These are phyloP conservation scores for Benincasa hispida DNA, from an alignment of 306 rosid genomes.

Conservation along the genomic window DNA sequence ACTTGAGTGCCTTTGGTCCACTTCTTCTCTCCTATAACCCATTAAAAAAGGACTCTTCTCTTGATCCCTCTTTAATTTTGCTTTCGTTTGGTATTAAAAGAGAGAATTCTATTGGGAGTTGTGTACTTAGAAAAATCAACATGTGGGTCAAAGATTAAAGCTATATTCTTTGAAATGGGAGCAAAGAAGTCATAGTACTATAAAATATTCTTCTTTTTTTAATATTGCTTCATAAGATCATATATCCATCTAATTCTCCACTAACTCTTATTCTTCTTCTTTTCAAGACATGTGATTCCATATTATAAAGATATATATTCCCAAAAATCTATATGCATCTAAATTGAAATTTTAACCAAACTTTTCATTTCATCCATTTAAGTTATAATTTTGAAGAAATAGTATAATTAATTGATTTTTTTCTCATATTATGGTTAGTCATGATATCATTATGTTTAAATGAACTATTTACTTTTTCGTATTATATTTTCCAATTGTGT, in stretches of 20 bases:
- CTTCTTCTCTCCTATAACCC: neutral
- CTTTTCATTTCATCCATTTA: neutral
- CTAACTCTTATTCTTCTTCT: neutral
- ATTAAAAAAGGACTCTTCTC: neutral
- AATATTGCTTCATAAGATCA: neutral
- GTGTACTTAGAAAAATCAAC: neutral
- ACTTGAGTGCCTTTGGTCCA: conserved; percentile 8
- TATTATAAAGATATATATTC: neutral
- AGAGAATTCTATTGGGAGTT: neutral
- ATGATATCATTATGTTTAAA: too few species aligned
- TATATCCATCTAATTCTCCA: neutral
- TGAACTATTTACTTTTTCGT: too few species aligned
- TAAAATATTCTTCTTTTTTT: neutral
- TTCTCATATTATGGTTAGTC: too few species aligned
- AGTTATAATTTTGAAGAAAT: neutral
- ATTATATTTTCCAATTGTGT: too few species aligned
- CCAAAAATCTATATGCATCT: neutral
- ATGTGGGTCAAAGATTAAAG: neutral
- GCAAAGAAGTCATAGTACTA: neutral
- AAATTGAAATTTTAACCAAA: neutral
- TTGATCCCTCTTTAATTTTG: neutral
- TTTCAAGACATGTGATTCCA: neutral
- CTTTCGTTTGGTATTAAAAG: neutral
- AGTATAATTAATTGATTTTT: too few species aligned
- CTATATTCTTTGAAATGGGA: neutral